These are phyloP conservation scores for Candida berthetii DNA, from an alignment of 805 yeast genomes.

Conservation along the genomic window DNA sequence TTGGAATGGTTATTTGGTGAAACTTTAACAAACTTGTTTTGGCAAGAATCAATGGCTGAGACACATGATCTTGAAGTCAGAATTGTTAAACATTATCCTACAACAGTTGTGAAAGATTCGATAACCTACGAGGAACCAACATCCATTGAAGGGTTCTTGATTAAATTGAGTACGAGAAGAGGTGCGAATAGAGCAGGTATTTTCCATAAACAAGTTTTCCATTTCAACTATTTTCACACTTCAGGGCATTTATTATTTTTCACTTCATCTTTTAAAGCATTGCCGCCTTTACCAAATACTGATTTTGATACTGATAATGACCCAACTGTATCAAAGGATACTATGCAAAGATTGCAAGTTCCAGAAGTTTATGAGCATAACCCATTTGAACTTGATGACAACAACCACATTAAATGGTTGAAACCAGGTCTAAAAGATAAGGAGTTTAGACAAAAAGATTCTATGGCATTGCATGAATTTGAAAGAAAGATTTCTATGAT, in stretches of 20 bases:
- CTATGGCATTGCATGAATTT: constrained; percentile 54
- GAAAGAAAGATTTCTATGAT: constrained; percentile 55
- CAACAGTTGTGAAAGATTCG: constrained; percentile 14
- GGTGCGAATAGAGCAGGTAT: constrained; percentile 32
- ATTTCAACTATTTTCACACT: constrained; percentile 58
- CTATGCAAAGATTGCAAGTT: constrained; percentile 7
- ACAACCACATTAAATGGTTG: constrained; percentile 61
- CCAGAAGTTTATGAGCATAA: constrained; percentile 39
- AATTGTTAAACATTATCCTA: constrained; percentile 33
- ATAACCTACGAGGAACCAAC: constrained; percentile 45
- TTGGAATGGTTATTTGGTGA: constrained; percentile 61
- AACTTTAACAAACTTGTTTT: constrained; percentile 32
- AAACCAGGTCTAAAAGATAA: constrained; percentile 25
- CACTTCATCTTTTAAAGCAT: constrained; percentile 44
- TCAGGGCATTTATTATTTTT: constrained; percentile 56
- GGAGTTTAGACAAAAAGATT: constrained; percentile 45
- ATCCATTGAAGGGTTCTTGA: constrained; percentile 79
- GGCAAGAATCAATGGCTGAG: constrained; percentile 34
- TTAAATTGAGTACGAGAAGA: constrained; percentile 43
- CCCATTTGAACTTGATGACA: constrained; percentile 46
- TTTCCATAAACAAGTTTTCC: constrained; percentile 37
- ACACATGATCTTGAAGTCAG: constrained; percentile 61
- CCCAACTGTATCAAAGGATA: constrained; percentile 2
- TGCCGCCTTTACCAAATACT: constrained; percentile 52
- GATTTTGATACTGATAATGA: constrained; percentile 6